Evolutionary conservation across 129 eudicot genomes (phyloP).

Genomic region (carrot (Daucus carota)): DNA sequence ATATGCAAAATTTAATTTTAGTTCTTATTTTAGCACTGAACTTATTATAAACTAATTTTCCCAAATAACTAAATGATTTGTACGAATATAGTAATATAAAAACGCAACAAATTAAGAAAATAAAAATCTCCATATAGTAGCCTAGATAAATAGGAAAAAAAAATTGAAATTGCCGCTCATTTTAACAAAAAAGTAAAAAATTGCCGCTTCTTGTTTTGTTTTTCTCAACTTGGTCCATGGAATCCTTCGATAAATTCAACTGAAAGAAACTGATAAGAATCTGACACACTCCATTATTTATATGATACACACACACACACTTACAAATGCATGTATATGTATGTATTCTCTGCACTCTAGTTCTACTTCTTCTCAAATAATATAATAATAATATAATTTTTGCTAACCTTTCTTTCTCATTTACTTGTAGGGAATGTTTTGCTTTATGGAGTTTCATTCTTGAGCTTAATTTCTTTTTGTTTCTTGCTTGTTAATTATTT

Average conservation of each 20-base stretch:
- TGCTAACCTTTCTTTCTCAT: not conserved
- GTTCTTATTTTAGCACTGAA: no score
- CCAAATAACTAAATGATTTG: no score
- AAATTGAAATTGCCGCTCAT: not conserved
- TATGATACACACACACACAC: not conserved
- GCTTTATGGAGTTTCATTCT: conserved; percentile 20
- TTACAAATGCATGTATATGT: no score
- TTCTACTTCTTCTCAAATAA: not conserved
- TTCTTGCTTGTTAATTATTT: not conserved
- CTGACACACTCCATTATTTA: conserved; percentile 6
- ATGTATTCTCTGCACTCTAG: not conserved
- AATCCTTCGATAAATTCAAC: not conserved
- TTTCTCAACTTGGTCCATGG: not conserved
- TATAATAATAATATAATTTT: not conserved
- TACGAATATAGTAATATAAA: no score
- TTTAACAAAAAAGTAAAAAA: not conserved
- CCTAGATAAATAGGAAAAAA: not conserved
- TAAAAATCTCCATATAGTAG: not conserved
- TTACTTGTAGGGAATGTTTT: conserved; percentile 23
- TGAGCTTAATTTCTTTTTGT: conserved; percentile 6
- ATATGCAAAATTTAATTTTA: no score
- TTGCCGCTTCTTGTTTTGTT: not conserved
- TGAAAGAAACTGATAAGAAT: not conserved
- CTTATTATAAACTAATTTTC: no score
- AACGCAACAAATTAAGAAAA: no score